Evolutionary conservation across 306 rosid genomes (phyloP).

Genomic region (Rubus parviflorus): DNA sequence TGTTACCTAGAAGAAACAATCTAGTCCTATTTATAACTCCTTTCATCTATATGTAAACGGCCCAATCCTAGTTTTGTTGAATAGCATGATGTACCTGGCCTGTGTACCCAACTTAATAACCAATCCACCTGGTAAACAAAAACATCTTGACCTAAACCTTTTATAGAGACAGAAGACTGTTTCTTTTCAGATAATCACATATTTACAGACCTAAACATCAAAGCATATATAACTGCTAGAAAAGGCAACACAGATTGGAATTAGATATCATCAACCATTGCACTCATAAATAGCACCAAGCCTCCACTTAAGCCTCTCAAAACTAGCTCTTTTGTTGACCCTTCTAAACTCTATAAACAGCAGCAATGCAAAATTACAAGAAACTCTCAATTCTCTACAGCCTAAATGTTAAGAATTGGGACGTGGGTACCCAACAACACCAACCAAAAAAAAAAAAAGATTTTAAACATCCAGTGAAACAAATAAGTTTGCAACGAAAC

Average conservation of each 20-base stretch:
- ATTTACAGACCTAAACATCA: not conserved
- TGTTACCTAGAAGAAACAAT: not conserved
- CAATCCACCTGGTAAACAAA: constrained; percentile 1
- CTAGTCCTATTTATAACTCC: not conserved
- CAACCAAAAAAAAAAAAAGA: not conserved
- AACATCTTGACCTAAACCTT: not conserved
- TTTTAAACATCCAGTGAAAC: not conserved
- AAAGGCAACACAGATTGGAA: not conserved
- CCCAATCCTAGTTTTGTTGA: not conserved
- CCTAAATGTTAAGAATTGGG: not conserved
- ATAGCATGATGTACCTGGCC: not conserved
- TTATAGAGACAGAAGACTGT: no score
- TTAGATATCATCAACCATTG: not conserved
- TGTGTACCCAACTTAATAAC: not conserved
- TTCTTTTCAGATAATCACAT: no score
- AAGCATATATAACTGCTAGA: no score
- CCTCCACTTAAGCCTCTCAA: not conserved
- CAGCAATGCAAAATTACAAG: not conserved
- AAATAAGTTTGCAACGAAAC: not conserved
- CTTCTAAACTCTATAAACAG: not conserved
- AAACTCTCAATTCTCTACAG: not conserved
- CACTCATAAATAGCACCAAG: not conserved
- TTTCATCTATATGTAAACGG: not conserved
- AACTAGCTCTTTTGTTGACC: not conserved
- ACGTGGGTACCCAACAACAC: not conserved